Evolutionary conservation across 106 monocot species (phyloP).

Genomic region (Agapanthus africanus): DNA sequence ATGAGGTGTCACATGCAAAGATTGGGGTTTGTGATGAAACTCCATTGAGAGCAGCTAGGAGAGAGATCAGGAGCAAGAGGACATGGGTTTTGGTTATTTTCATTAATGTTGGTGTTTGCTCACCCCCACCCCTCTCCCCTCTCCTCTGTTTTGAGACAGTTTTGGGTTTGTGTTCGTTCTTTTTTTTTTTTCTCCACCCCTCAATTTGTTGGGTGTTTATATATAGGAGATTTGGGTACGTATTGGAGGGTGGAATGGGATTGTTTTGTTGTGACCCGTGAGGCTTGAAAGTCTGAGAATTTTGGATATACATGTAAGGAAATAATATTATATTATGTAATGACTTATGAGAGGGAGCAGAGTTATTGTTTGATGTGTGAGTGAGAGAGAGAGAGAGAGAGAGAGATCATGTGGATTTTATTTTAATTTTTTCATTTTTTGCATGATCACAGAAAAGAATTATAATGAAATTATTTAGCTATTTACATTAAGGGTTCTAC

Average conservation of each 20-base stretch:
- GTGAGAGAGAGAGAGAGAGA: no score
- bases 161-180: neutral
- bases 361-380: no score
- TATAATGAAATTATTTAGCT: no score
- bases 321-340: no score
- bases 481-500: no score
- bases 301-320: no score
- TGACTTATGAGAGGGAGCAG: no score
- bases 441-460: no score
- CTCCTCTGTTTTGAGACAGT: neutral
- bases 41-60: neutral
- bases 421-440: no score
- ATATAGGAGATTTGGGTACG: neutral
- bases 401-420: no score
- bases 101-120: neutral
- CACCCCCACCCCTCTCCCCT: neutral
- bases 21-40: conserved; percentile 27
- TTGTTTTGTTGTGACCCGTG: conserved; percentile 20
- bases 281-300: no score
- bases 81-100: neutral
- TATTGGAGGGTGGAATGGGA: neutral
- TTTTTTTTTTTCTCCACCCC: neutral
- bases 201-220: neutral
- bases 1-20: conserved; percentile 48
- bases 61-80: conserved; percentile 1